Conservation (phyloP, 805 yeast genomes). For the Starmerella floris region DNA sequence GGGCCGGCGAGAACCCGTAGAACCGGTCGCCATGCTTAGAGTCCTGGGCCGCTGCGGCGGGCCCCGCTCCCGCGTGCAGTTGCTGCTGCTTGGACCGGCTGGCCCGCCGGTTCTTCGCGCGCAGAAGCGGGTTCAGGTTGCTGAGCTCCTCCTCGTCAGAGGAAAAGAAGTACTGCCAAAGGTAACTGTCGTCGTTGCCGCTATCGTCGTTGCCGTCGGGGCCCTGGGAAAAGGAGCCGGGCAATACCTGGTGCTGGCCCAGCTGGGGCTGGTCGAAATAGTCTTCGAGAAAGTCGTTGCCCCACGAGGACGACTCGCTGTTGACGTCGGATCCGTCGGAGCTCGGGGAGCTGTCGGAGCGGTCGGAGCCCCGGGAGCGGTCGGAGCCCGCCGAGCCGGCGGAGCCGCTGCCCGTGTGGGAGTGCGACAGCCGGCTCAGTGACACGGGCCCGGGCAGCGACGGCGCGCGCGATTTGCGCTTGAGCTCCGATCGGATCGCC, state of each 20-base stretch:
- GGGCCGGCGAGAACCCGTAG: background rate
- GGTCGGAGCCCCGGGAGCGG: conserved; percentile 3
- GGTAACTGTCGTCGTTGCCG: conserved; percentile 52
- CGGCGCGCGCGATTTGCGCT: background rate
- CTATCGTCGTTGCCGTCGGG: conserved; percentile 2
- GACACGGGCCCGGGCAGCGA: conserved; percentile 13
- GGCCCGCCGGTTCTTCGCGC: conserved; percentile 6
- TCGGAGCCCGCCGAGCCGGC: background rate
- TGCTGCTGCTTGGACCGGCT: background rate
- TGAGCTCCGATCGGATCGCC: conserved; percentile 27
- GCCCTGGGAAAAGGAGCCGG: background rate
- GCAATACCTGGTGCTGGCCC: conserved; percentile 6
- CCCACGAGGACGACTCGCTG: conserved; percentile 19
- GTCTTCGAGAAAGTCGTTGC: conserved; percentile 21
- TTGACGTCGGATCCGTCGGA: conserved; percentile 17
- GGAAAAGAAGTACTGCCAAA: conserved; percentile 62
- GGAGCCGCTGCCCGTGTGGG: conserved; percentile 3
- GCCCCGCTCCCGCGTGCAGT: too few relatives aligned
- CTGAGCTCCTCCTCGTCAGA: conserved; percentile 28
- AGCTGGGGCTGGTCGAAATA: conserved; percentile 11
- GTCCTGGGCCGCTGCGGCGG: too few relatives aligned
- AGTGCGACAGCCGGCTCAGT: conserved; percentile 12
- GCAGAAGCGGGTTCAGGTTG: conserved; percentile 13
- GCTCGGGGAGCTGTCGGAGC: conserved; percentile 23
- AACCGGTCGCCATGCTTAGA: background rate